Evolutionary conservation across 345 rosid genomes (phyloP).

Genomic region (Eucalyptus dawsonii): DNA sequence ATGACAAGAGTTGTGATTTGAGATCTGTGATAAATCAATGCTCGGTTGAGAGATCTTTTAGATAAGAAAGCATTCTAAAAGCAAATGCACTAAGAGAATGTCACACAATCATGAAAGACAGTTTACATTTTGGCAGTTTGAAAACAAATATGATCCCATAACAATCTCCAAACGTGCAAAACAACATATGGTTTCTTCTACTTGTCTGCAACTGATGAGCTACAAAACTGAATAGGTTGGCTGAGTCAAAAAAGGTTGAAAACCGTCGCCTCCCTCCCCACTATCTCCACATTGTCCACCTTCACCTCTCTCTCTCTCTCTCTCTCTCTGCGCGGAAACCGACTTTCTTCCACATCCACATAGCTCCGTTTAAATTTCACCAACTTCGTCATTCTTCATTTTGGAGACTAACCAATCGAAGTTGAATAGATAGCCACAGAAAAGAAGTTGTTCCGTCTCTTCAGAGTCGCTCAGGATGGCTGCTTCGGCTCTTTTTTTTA

Average conservation of each 20-base stretch:
- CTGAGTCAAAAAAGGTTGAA: neutral
- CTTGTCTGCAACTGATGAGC: neutral
- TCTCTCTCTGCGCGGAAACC: neutral
- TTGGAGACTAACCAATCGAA: neutral
- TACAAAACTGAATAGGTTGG: neutral
- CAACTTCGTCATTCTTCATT: neutral
- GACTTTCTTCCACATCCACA: neutral
- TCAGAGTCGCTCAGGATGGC: neutral
- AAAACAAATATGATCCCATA: neutral
- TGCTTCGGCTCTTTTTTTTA: neutral
- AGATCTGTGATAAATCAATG: neutral
- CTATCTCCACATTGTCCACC: conserved; percentile 5
- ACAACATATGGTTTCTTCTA: neutral
- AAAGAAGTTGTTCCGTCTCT: neutral
- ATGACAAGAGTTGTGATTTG: neutral
- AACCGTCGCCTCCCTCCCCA: conserved; percentile 2
- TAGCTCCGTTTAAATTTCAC: neutral
- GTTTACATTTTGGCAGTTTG: neutral
- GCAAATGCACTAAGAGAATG: neutral
- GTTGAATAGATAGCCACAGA: neutral
- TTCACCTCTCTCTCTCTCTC: neutral
- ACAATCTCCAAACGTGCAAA: neutral
- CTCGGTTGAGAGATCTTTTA: neutral
- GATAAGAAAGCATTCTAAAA: neutral
- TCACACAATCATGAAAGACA: neutral